These are phyloP conservation scores for Salix caprea DNA, from an alignment of 345 rosid genomes.

Conservation along the genomic window DNA sequence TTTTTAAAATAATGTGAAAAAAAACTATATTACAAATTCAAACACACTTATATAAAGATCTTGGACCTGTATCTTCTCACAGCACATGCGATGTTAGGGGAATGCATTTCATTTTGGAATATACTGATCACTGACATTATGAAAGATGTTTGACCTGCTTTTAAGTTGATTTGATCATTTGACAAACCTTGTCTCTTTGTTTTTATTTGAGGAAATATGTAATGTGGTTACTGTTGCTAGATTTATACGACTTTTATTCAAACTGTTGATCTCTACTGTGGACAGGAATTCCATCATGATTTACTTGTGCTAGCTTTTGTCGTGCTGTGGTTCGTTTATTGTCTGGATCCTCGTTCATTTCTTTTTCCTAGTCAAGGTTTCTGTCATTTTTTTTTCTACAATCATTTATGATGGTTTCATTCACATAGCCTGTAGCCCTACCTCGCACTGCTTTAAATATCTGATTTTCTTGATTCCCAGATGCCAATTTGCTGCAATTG, in stretches of 20 bases:
- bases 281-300: not conserved
- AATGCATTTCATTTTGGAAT: not conserved
- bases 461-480: not conserved
- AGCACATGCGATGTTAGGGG: not conserved
- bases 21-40: too few relatives aligned
- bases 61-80: not conserved
- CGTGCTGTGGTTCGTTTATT: not conserved
- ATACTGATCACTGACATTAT: not conserved
- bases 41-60: not conserved
- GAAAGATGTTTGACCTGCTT: not conserved
- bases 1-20: too few relatives aligned
- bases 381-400: not conserved
- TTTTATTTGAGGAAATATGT: not conserved
- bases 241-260: not conserved
- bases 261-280: not conserved
- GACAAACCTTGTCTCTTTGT: not conserved
- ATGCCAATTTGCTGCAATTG: not conserved
- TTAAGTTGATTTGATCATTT: not conserved
- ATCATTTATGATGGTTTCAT: not conserved
- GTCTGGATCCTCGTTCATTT: not conserved
- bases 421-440: not conserved
- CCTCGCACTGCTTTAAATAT: not conserved
- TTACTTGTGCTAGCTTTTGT: not conserved
- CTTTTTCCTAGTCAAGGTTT: too few relatives aligned
- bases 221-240: too few relatives aligned